Percentiles rank a stretch among this genome's conserved stretches.
phyloP scores from a whole-genome alignment of 352 stramenopile genomes.

The Pythium utonaiense region DNA sequence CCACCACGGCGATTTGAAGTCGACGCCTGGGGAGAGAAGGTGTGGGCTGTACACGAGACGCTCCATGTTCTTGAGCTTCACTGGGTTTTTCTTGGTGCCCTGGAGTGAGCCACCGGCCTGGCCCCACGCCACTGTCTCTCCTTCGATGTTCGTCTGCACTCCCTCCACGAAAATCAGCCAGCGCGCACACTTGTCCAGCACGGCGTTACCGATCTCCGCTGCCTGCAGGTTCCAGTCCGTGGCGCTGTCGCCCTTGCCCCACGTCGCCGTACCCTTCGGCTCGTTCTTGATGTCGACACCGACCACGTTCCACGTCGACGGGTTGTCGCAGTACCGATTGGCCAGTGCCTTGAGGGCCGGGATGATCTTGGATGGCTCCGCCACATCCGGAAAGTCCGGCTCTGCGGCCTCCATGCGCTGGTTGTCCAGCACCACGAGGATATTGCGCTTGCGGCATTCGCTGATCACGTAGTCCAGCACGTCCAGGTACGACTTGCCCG shows the following conservation, averaged over 20 bases:
- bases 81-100: slow-evolving; percentile 51
- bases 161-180: slow-evolving; percentile 74
- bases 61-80: slow-evolving; percentile 71
- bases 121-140: slow-evolving; percentile 48
- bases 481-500: slow-evolving; percentile 55
- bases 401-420: slow-evolving; percentile 54
- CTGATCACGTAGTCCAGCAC: slow-evolving; percentile 55
- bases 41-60: slow-evolving; percentile 66
- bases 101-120: slow-evolving; percentile 60
- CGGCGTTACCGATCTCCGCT: slow-evolving; percentile 60
- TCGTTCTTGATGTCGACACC: slow-evolving; percentile 81
- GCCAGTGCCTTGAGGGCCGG: slow-evolving; percentile 51
- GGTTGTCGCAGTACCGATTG: slow-evolving; percentile 58
- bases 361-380: slow-evolving; percentile 47
- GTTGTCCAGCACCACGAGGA: slow-evolving; percentile 70
- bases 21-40: slow-evolving; percentile 57
- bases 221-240: slow-evolving; percentile 71
- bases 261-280: slow-evolving; percentile 61
- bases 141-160: slow-evolving; percentile 67
- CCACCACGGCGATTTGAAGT: slow-evolving; percentile 66
- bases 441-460: slow-evolving; percentile 55
- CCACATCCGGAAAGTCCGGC: slow-evolving; percentile 56
- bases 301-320: slow-evolving; percentile 66
- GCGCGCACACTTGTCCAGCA: slow-evolving; percentile 56
- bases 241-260: slow-evolving; percentile 47